Percentiles rank a stretch among this genome's conserved stretches.
These are phyloP conservation scores for Colletotrichum sp. DNA, from an alignment of 2,329 filamentous ascomycete species.

Conservation along the genomic window DNA sequence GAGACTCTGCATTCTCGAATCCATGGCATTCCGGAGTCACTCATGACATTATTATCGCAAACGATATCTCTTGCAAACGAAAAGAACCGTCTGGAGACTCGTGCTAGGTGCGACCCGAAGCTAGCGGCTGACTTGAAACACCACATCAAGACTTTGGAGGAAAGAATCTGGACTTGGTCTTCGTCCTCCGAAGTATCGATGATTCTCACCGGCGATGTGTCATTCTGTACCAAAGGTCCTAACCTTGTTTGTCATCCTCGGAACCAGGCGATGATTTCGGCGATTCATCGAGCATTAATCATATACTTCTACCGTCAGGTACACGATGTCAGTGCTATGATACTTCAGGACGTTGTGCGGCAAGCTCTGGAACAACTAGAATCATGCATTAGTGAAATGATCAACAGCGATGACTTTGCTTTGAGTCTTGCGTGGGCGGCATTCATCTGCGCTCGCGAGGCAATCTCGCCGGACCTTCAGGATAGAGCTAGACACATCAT, in stretches of 20 bases:
- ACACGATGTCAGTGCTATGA: constrained; percentile 41
- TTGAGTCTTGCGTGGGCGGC: constrained; percentile 45
- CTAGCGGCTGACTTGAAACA: constrained; percentile 29
- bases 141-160: constrained; percentile 35
- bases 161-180: constrained; percentile 33
- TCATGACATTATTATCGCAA: constrained; percentile 43
- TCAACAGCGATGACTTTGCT: constrained; percentile 39
- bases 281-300: constrained; percentile 45
- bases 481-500: constrained; percentile 19
- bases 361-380: constrained; percentile 40
- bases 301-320: constrained; percentile 52
- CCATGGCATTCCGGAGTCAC: constrained; percentile 46
- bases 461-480: constrained; percentile 38
- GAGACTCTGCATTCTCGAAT: constrained; percentile 48
- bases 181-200: constrained; percentile 11
- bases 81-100: constrained; percentile 34
- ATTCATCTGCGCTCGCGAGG: constrained; percentile 48
- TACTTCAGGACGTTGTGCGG: constrained; percentile 42
- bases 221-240: background rate
- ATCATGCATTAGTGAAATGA: constrained; percentile 32
- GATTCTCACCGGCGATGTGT: background rate
- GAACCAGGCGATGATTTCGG: constrained; percentile 36
- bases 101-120: constrained; percentile 23
- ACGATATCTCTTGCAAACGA: constrained; percentile 47
- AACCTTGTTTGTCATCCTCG: constrained; percentile 11